Percentiles rank a stretch among this genome's conserved stretches.
phyloP scores from a whole-genome alignment of 2,329 filamentous ascomycete species.

The Alternaria postmessia region DNA sequence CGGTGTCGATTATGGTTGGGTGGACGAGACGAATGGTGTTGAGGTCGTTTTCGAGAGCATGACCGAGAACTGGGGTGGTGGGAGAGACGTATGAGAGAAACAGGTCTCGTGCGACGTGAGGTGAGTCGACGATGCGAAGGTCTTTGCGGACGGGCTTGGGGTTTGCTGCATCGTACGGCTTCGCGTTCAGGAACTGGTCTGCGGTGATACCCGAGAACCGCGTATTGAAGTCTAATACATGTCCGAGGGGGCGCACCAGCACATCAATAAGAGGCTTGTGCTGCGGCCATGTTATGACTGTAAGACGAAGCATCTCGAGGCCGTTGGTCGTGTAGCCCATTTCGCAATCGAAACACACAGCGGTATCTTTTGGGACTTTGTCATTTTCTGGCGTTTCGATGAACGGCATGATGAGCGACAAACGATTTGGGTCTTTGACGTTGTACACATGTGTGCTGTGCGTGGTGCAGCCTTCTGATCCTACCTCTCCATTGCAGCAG shows the following conservation, averaged over 20 bases:
- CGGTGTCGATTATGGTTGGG: slow-evolving; percentile 83
- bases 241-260: slow-evolving; percentile 82
- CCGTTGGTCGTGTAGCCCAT: slow-evolving; percentile 95
- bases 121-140: slow-evolving; percentile 78
- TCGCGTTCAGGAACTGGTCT: slow-evolving; percentile 76
- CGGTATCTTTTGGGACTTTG: slow-evolving; percentile 55
- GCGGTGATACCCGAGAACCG: slow-evolving; percentile 87
- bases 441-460: slow-evolving; percentile 86
- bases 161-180: slow-evolving; percentile 40
- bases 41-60: slow-evolving; percentile 94
- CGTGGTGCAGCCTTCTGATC: slow-evolving; percentile 79
- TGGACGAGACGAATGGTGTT: slow-evolving; percentile 87
- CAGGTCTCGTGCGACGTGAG: slow-evolving; percentile 75
- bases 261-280: slow-evolving; percentile 81
- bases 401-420: slow-evolving; percentile 83
- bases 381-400: slow-evolving; percentile 75
- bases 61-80: slow-evolving; percentile 84
- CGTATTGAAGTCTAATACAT: slow-evolving; percentile 89
- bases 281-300: slow-evolving; percentile 85
- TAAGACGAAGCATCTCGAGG: slow-evolving; percentile 87
- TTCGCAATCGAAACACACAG: slow-evolving; percentile 92
- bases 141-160: slow-evolving; percentile 35
- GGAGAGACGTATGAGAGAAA: slow-evolving; percentile 80
- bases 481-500: slow-evolving; percentile 81
- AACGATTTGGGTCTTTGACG: slow-evolving; percentile 74